These are phyloP conservation scores for Rhodomyrtus psidioides DNA, from an alignment of 441 rosid species.

Conservation along the genomic window DNA sequence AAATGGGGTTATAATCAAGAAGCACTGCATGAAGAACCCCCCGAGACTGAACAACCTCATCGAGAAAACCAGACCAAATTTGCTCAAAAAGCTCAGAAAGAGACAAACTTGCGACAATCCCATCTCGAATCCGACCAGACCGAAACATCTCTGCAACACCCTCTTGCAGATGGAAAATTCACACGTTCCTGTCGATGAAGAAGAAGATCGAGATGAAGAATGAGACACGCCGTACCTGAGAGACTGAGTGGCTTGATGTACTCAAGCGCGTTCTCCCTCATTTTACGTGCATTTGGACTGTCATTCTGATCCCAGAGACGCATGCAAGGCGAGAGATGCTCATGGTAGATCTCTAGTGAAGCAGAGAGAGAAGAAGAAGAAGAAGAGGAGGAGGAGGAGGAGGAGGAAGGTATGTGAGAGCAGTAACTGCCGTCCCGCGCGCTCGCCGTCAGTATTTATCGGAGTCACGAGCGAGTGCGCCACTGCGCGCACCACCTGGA, in stretches of 20 bases:
- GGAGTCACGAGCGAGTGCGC: slow-evolving; percentile 25
- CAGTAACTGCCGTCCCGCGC: slow-evolving; percentile 32
- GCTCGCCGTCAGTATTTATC: slow-evolving; percentile 42
- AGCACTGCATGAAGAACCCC: background rate
- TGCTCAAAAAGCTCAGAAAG: background rate
- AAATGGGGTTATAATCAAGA: background rate
- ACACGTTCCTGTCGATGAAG: background rate
- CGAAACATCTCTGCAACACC: background rate
- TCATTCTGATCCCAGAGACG: background rate
- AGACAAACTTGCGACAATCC: background rate
- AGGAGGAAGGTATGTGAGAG: slow-evolving; percentile 1
- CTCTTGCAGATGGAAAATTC: background rate
- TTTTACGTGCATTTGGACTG: background rate
- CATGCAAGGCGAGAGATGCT: background rate
- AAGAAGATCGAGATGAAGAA: background rate
- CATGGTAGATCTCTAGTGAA: background rate
- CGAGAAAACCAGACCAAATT: background rate
- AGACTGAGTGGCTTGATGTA: background rate
- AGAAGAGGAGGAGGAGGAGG: background rate
- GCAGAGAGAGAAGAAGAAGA: background rate
- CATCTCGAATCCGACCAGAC: background rate
- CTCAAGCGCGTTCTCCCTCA: background rate
- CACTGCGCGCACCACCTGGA: background rate
- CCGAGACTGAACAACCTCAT: background rate
- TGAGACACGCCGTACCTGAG: background rate